Base-by-base conservation (phyloP, 768 basidiomycete genomes). In the Psilocybe subaeruginosa region DNA sequence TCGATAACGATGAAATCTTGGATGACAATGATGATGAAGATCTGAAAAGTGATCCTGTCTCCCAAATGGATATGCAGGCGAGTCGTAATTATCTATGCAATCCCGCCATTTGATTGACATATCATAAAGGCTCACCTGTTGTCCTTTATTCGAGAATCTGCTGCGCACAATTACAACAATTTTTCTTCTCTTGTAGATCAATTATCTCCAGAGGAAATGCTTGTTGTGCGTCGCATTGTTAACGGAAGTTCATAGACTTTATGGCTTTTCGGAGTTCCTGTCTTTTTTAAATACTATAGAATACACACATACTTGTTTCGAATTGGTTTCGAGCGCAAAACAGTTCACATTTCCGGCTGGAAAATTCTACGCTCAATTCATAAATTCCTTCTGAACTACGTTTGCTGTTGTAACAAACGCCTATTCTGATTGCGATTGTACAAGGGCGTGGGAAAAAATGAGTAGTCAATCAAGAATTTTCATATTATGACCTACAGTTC, bases 11-110 rank as follows among this genome's bases (percentile, higher is more conserved):
- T 67, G 88, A 90, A 47, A 79, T 88, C n/a, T 74, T 89, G 52
- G 85, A 90, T 14, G 86, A 85, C 47, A 85, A 81, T 46, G 90
- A 89, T 64, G 96, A 98, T 70, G 93, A 95, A 63, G 96, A 98
- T 71, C 80, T 98, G 51, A 86, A 85, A 76, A 86, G 84, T 56
- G 97, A 99, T 73, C 89, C 92, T 4, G 80, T 97, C 58, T 92
- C 90, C 23, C 87, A 89, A 60, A 89, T 99, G 70, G 93, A 99
- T 67, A 86, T 98, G 77, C 78, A 81, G 78, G 83, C 83, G 37
- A 8, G 77, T 64, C 11, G 37, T 47, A 31, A 50, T 19, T 56
- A 52, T n/a, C 12, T 39, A 2, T 11, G 23, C 3, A n/a, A 35
- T n/a, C 12, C 51, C 46, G 41, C n/a, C 41, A n/a, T 33, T 39